Percentiles rank a stretch among this genome's conserved stretches.
Conservation (phyloP, 164 flowering plant genomes). For the Nymphaea colorata region DNA sequence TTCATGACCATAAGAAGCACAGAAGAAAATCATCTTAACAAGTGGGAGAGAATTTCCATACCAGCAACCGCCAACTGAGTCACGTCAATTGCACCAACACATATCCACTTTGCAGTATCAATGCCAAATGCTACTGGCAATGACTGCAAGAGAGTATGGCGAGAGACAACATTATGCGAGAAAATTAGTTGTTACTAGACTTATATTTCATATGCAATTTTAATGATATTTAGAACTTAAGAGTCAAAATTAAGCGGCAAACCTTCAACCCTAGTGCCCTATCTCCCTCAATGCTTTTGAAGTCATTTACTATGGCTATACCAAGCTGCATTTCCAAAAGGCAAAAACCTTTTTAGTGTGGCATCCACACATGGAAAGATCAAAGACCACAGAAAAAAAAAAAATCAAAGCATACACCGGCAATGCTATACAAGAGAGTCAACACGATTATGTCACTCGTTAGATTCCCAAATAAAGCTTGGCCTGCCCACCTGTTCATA, state of each 20-base stretch:
- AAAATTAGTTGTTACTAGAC: background rate
- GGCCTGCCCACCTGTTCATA: conserved; percentile 90
- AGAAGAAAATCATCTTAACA: background rate
- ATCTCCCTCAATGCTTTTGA: conserved; percentile 95
- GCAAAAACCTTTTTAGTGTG: background rate
- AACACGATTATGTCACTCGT: conserved; percentile 77
- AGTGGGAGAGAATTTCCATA: conserved; percentile 8
- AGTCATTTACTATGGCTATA: conserved; percentile 90
- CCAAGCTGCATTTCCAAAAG: conserved; percentile 47
- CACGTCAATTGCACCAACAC: conserved; percentile 86
- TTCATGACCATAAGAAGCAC: no score
- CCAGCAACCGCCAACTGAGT: conserved; percentile 86
- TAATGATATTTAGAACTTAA: no score
- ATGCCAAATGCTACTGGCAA: conserved; percentile 91
- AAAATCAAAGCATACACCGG: conserved; percentile 56
- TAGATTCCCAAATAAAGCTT: conserved; percentile 90
- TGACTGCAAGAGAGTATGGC: conserved; percentile 34
- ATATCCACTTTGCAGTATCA: conserved; percentile 96
- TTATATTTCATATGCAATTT: no score
- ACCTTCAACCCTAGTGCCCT: conserved; percentile 89
- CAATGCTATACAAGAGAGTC: conserved; percentile 84
- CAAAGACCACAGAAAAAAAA: background rate
- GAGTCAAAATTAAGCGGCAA: background rate
- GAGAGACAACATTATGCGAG: background rate
- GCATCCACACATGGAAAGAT: background rate